Conservation (phyloP, 805 yeast genomes). For the Wickerhamiella lipophila region DNA sequence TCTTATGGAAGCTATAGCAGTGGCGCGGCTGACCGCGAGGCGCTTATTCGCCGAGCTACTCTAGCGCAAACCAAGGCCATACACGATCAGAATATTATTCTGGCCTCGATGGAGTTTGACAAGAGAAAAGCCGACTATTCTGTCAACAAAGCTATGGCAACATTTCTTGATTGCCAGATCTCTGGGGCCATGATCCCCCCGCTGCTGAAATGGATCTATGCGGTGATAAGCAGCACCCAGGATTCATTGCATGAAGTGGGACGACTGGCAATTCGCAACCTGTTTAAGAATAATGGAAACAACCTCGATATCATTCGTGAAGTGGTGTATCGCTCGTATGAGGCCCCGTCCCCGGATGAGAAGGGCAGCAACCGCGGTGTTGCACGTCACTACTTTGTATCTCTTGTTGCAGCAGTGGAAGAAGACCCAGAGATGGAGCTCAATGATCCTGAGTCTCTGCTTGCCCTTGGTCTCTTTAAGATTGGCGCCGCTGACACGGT, state of each 20-base stretch:
- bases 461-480: constrained; percentile 66
- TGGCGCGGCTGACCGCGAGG: constrained; percentile 54
- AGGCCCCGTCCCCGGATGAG: constrained; percentile 29
- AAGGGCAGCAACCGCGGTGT: constrained; percentile 30
- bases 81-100: constrained; percentile 17
- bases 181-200: constrained; percentile 26
- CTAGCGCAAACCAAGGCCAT: constrained; percentile 26
- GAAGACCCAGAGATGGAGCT: constrained; percentile 41
- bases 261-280: constrained; percentile 52
- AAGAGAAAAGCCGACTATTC: constrained; percentile 54
- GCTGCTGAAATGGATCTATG: constrained; percentile 68
- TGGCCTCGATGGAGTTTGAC: constrained; percentile 51
- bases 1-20: constrained; percentile 62
- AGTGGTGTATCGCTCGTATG: constrained; percentile 59
- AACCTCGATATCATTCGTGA: constrained; percentile 41
- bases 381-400: constrained; percentile 56
- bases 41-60: constrained; percentile 36
- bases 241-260: constrained; percentile 55
- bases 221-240: constrained; percentile 44
- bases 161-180: constrained; percentile 43
- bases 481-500: constrained; percentile 59
- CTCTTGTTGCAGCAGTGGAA: constrained; percentile 50
- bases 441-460: constrained; percentile 39
- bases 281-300: constrained; percentile 48
- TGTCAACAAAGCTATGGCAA: constrained; percentile 73